These are phyloP conservation scores for Pseudopediastrum boryanum DNA, from an alignment of 139 green algal genomes.

Conservation along the genomic window DNA sequence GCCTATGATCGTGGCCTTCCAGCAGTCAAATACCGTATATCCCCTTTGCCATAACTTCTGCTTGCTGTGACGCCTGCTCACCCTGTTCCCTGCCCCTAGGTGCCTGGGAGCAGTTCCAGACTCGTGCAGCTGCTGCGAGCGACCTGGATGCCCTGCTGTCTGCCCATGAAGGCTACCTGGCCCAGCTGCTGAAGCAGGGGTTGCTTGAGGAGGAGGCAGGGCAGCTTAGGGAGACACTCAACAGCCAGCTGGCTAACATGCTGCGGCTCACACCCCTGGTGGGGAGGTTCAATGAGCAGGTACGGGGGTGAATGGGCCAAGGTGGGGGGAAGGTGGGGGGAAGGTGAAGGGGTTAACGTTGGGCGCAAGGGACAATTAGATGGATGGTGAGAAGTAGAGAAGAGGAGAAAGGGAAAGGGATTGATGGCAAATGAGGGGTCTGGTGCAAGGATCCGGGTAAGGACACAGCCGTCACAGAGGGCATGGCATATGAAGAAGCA, in stretches of 20 bases:
- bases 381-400: too few species aligned
- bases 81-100: neutral
- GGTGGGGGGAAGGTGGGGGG: too few species aligned
- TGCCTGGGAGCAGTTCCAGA: slow-evolving; percentile 65
- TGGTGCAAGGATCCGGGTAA: too few species aligned
- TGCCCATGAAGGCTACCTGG: slow-evolving; percentile 77
- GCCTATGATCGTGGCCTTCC: neutral
- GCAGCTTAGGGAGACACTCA: slow-evolving; percentile 9
- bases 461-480: too few species aligned
- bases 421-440: too few species aligned
- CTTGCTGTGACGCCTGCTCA: neutral
- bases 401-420: too few species aligned
- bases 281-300: slow-evolving; percentile 46
- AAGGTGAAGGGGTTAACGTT: too few species aligned
- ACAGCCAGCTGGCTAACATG: slow-evolving; percentile 38
- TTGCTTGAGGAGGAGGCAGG: slow-evolving; percentile 33
- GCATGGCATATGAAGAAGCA: too few species aligned
- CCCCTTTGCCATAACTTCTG: neutral
- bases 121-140: slow-evolving; percentile 42
- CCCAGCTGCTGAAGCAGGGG: slow-evolving; percentile 46
- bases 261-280: slow-evolving; percentile 44
- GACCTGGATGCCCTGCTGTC: slow-evolving; percentile 87
- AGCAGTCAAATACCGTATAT: neutral
- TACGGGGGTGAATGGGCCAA: slow-evolving; percentile 29
- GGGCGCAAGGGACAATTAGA: too few species aligned